These are phyloP conservation scores for Yamadazyma sp. DNA, from an alignment of 1,139 yeast genomes.

Conservation along the genomic window DNA sequence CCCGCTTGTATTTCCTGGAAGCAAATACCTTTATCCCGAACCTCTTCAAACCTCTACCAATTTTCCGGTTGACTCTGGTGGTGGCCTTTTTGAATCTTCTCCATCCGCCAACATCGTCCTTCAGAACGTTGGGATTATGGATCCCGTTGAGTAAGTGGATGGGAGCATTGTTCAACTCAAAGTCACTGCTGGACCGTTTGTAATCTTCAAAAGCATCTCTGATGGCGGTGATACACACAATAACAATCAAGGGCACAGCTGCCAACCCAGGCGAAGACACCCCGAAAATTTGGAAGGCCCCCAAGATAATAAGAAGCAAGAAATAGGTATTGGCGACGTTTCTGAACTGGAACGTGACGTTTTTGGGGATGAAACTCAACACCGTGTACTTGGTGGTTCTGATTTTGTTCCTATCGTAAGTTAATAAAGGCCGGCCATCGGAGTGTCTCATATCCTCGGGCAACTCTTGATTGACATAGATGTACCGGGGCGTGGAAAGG, in stretches of 20 bases:
- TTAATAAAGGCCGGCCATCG: constrained; percentile 56
- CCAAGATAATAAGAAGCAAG: constrained; percentile 75
- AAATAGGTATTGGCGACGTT: constrained; percentile 91
- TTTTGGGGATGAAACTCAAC: constrained; percentile 81
- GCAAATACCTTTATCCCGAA: constrained; percentile 28
- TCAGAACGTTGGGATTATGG: constrained; percentile 75
- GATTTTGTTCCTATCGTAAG: constrained; percentile 83
- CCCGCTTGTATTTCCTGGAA: constrained; percentile 27
- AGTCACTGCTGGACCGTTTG: constrained; percentile 74
- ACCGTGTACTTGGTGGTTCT: constrained; percentile 97
- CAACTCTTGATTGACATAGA: constrained; percentile 38
- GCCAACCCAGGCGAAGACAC: constrained; percentile 87
- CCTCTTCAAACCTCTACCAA: constrained; percentile 23
- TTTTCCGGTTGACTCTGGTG: constrained; percentile 22
- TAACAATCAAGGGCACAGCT: constrained; percentile 91
- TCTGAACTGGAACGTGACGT: constrained; percentile 73
- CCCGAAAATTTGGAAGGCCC: constrained; percentile 88
- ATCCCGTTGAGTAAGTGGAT: constrained; percentile 75
- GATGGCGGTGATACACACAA: constrained; percentile 82
- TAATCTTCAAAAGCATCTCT: constrained; percentile 96
- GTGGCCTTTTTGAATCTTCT: constrained; percentile 60
- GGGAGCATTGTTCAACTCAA: constrained; percentile 83
- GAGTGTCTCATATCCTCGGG: constrained; percentile 33
- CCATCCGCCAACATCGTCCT: constrained; percentile 64
- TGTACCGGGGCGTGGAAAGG: constrained; percentile 33